phyloP scores from a whole-genome alignment of 257 asterid species.

The Lycium ferocissimum region DNA sequence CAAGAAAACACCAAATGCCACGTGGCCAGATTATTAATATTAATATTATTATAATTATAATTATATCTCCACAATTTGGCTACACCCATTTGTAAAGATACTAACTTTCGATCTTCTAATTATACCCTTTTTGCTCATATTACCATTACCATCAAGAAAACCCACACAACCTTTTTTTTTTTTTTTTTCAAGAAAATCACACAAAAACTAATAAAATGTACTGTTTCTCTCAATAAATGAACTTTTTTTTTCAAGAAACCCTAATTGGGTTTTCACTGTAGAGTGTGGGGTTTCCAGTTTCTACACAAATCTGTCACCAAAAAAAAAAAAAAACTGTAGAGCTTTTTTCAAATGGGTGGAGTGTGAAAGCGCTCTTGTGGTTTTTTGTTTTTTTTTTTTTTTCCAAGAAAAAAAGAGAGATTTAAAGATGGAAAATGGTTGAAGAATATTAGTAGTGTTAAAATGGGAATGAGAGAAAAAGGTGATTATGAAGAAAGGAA shows the following conservation, averaged over 20 bases:
- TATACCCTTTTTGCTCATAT: conserved; percentile 46
- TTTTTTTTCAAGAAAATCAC: neutral
- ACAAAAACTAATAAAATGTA: neutral
- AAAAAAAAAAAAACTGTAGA: neutral
- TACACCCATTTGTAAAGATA: conserved; percentile 64
- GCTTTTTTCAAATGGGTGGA: neutral
- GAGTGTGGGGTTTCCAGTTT: conserved; percentile 24
- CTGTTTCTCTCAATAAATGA: neutral
- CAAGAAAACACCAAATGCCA: conserved; percentile 49
- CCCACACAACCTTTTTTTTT: neutral
- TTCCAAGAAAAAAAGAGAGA: neutral
- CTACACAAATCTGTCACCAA: neutral
- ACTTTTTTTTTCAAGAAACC: neutral
- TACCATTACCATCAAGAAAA: conserved; percentile 25
- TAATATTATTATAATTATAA: too few relatives aligned
- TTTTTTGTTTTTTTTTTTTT: neutral
- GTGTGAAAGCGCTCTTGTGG: neutral
- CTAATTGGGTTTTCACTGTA: conserved; percentile 31
- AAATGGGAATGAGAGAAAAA: neutral
- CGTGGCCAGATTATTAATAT: neutral
- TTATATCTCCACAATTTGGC: conserved; percentile 59
- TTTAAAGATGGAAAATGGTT: neutral
- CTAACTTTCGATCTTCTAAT: conserved; percentile 38
- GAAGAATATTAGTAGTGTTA: neutral
- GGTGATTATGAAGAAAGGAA: neutral